Evolutionary conservation across 108 stramenopile genomes (phyloP), one percentile per base, ranked within the genome.

Genomic region (Discostella stelligeroides): DNA sequence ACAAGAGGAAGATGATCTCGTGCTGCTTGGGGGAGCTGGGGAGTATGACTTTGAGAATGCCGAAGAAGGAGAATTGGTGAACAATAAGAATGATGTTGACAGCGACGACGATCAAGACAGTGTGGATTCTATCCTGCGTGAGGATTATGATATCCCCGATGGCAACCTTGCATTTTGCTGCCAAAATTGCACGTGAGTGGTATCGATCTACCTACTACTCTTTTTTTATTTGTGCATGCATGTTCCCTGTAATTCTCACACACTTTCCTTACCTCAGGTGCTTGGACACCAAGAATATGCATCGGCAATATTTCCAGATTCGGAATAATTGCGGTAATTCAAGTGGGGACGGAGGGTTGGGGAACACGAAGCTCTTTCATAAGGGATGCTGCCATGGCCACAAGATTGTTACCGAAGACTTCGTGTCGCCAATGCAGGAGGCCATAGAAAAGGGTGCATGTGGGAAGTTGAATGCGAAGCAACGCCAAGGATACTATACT

Each of bases 311-410:
- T 15, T 37, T 37, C 30, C 23, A 28, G 7, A 50, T 65, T 2
- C 30, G 64, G 30, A 65, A 73, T 40, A 66, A 66, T 40, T 73
- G 72, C 18, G 65, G 55, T 20, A 73, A 73, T 34, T 55, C 50
- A 55, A 25, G 13, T 17, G 38, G 53, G 38, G 42, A 45, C 4
- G 39, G 30, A n/a, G 18, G 24, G 14, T 14, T 47, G 18, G 72
- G 72, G 12, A 73, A 73, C 28, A 58, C 66, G 15, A 6, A 59
- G n/a, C 55, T 73, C 20, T 73, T 43, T n/a, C 72, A 73, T 55
- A 43, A 30, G 24, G 72, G 54, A 29, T 73, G 72, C 64, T 73
- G 72, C 38, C 72, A 72, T 47, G 62, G 62, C 3, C 49, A 63
- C 55, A 56, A 11, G 7, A 12, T 45, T 9, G 18, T 18, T 20